Conservation (phyloP, 495 filamentous ascomycete species). For the Aspergillus nanangensis region DNA sequence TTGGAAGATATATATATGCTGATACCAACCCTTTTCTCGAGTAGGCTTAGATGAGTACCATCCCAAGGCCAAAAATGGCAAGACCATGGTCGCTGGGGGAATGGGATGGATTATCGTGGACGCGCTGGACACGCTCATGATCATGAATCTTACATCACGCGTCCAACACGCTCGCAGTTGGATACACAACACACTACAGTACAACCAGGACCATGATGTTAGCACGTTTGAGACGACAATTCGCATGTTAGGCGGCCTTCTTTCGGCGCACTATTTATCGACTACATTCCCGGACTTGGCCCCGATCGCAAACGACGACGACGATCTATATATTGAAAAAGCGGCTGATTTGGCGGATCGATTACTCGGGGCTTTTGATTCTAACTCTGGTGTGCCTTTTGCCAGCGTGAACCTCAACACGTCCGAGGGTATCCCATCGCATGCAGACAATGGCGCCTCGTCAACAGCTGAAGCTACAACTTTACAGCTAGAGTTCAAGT, state of each 20-base stretch:
- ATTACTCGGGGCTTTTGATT: slow-evolving; percentile 82
- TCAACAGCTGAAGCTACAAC: slow-evolving; percentile 91
- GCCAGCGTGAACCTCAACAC: slow-evolving; percentile 85
- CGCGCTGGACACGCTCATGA: slow-evolving; percentile 89
- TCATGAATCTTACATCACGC: slow-evolving; percentile 94
- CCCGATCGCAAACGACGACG: slow-evolving; percentile 61
- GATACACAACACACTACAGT: slow-evolving; percentile 77
- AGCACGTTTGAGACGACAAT: slow-evolving; percentile 99
- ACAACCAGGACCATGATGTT: slow-evolving; percentile 90
- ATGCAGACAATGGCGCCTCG: slow-evolving; percentile 82
- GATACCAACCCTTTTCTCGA: slow-evolving; percentile 2
- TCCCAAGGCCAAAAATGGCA: slow-evolving; percentile 73
- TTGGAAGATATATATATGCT: slow-evolving; percentile 3
- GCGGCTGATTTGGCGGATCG: slow-evolving; percentile 88
- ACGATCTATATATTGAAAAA: slow-evolving; percentile 94
- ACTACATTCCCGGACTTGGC: slow-evolving; percentile 65
- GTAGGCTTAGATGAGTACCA: slow-evolving; percentile 81
- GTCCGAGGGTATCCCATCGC: slow-evolving; percentile 67
- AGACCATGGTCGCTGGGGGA: slow-evolving; percentile 68
- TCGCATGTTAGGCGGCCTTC: slow-evolving; percentile 90
- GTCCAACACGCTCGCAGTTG: slow-evolving; percentile 84
- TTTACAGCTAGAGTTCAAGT: slow-evolving; percentile 95
- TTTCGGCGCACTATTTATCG: slow-evolving; percentile 93
- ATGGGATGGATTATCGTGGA: slow-evolving; percentile 99
- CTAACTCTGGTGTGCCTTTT: slow-evolving; percentile 78